Percentiles rank a stretch among this genome's conserved stretches.
phyloP scores from a whole-genome alignment of 1,139 yeast genomes.

The Blastobotrys aristatus region DNA sequence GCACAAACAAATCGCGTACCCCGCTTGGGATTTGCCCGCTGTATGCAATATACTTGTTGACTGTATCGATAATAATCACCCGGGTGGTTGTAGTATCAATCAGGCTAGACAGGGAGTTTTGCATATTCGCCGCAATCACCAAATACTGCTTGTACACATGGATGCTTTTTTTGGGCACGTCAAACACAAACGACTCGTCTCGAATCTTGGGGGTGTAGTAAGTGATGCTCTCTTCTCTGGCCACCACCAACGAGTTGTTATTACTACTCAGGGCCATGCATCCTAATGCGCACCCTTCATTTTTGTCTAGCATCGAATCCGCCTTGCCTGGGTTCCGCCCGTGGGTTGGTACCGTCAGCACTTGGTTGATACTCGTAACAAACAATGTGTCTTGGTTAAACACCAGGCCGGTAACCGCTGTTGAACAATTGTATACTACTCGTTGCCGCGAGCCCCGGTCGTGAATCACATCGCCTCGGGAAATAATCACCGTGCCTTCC shows the following conservation, averaged over 20 bases:
- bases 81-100: constrained; percentile 38
- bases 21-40: constrained; percentile 62
- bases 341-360: constrained; percentile 68
- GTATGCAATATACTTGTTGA: constrained; percentile 66
- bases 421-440: constrained; percentile 50
- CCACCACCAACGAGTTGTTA: constrained; percentile 43
- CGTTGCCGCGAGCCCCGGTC: constrained; percentile 92
- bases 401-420: constrained; percentile 76
- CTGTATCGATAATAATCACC: constrained; percentile 60
- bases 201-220: constrained; percentile 54
- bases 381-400: constrained; percentile 49
- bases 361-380: constrained; percentile 64
- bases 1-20: constrained; percentile 49
- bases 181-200: constrained; percentile 54
- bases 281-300: constrained; percentile 64
- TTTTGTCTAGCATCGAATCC: constrained; percentile 54
- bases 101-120: constrained; percentile 22
- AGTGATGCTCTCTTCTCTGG: constrained; percentile 46
- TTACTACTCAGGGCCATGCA: constrained; percentile 47
- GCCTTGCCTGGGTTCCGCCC: constrained; percentile 74
- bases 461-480: constrained; percentile 81
- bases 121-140: constrained; percentile 38
- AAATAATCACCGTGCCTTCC: constrained; percentile 75
- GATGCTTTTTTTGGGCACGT: constrained; percentile 53
- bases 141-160: constrained; percentile 48